phyloP scores from a whole-genome alignment of 2,329 filamentous ascomycete genomes.

The Aspergillus tubingensis region DNA sequence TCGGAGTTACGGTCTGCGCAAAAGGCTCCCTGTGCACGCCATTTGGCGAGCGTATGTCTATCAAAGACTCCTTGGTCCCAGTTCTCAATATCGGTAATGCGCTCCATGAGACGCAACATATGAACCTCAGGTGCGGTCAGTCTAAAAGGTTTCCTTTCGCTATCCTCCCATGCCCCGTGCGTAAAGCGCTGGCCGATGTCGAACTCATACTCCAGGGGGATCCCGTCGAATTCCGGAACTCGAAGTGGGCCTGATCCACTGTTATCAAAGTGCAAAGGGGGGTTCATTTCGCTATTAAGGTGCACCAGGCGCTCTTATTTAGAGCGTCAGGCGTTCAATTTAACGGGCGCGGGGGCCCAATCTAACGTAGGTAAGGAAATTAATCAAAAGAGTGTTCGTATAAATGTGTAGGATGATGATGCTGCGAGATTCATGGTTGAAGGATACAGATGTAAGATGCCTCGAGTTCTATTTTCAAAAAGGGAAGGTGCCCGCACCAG shows the following conservation, averaged over 20 bases:
- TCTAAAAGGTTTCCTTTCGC: neutral
- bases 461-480: too few relatives aligned
- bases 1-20: neutral
- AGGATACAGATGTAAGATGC: too few relatives aligned
- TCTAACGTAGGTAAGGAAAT: too few relatives aligned
- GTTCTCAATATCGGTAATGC: neutral
- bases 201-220: neutral
- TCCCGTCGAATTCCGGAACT: neutral
- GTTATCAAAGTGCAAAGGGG: neutral
- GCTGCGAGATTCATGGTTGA: too few relatives aligned
- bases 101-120: slow-evolving; percentile 4
- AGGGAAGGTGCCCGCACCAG: neutral
- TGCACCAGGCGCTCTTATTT: too few relatives aligned
- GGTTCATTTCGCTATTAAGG: neutral
- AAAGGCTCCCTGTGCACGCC: neutral
- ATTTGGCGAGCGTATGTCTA: neutral
- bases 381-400: too few relatives aligned
- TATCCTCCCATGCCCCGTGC: neutral
- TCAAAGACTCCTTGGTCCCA: neutral
- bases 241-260: neutral
- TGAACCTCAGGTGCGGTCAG: neutral
- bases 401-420: too few relatives aligned
- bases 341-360: too few relatives aligned
- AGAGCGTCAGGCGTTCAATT: too few relatives aligned
- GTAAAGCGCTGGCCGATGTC: neutral